Percentiles rank a stretch among this genome's conserved stretches.
These are phyloP conservation scores for Rhizoclosmatium sp. DNA, from an alignment of 192 early-diverging fungal species.

Conservation along the genomic window DNA sequence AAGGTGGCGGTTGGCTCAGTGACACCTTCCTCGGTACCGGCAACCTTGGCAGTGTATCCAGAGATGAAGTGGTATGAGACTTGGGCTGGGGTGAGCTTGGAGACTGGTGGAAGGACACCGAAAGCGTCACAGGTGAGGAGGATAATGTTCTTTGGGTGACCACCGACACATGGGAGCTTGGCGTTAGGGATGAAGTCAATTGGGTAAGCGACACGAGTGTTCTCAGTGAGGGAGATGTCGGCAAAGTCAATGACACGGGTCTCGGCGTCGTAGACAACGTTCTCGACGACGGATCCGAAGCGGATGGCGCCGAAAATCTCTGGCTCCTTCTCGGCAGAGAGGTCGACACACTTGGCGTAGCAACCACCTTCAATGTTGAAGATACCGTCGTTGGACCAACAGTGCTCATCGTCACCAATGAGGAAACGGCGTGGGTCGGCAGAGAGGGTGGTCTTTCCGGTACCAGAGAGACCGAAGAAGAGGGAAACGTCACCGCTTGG, in stretches of 20 bases:
- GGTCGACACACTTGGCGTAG: conserved; percentile 97
- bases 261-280: conserved; percentile 83
- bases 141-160: conserved; percentile 95
- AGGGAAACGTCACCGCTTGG: conserved; percentile 89
- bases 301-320: conserved; percentile 97
- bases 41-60: conserved; percentile 98
- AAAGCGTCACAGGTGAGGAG: conserved; percentile 97
- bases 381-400: conserved; percentile 95
- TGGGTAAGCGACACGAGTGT: conserved; percentile 96
- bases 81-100: conserved; percentile 85
- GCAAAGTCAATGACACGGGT: conserved; percentile 83
- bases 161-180: conserved; percentile 89
- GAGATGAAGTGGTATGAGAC: conserved; percentile 98
- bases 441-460: conserved; percentile 97
- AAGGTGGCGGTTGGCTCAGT: conserved; percentile 92
- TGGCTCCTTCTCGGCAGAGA: conserved; percentile 96
- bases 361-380: conserved; percentile 99
- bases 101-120: conserved; percentile 90
- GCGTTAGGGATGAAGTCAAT: conserved; percentile 89
- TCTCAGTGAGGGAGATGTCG: conserved; percentile 86
- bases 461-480: conserved; percentile 98
- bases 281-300: conserved; percentile 93
- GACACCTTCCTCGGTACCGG: conserved; percentile 95
- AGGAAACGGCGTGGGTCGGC: conserved; percentile 91
- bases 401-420: conserved; percentile 99